Base-by-base conservation (phyloP, 305 asterid species). In the Solanum chacoense region DNA sequence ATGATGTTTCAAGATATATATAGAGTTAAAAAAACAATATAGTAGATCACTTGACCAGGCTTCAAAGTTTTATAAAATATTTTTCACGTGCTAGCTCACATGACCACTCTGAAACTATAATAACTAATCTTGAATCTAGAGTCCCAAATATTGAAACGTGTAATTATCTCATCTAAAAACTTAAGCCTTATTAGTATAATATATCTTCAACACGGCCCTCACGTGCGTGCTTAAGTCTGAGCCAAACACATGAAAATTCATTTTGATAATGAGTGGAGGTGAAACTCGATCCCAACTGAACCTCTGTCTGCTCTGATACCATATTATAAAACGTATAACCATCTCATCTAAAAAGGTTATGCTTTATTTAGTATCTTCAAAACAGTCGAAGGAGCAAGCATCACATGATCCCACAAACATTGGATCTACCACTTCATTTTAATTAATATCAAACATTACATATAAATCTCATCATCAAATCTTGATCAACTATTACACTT, bases 401-500 rank as follows among this genome's bases (percentile, higher is more conserved):
- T 89, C 92, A 90, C 91, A 84, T 90, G 92, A 90, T 90, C 91
- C 91, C 89, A 72, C 85, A 28, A 8, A 14, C 65, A 18, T 87
- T 78, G 65, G 89, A 87, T 86, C 72, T 63, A 71, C 31, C 31
- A 45, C 18, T 42, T 2, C 14, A 31, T 40, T 72, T 81, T 8
- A 8, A 40, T 80, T 40, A 4, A 28, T 81, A 2, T 42, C 16
- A 14, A 67, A 11, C 9, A 37, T 45, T 63, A 50, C 14, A 20
- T 81, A 72, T 89, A 89, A 71, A 81, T 87, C 55, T 87, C 85
- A 35, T 37, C 16, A 45, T 40, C 32, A 72, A 32, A 3, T 35
- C 67, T 75, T 40, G 69, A 28, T 42, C 37, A 38, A 20, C 24
- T 38, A 38, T 13, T 79, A 13, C 85, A 40, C 32, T 22, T 6